These are phyloP conservation scores for Glebionis coronaria DNA, from an alignment of 129 eudicot species.

Conservation along the genomic window DNA sequence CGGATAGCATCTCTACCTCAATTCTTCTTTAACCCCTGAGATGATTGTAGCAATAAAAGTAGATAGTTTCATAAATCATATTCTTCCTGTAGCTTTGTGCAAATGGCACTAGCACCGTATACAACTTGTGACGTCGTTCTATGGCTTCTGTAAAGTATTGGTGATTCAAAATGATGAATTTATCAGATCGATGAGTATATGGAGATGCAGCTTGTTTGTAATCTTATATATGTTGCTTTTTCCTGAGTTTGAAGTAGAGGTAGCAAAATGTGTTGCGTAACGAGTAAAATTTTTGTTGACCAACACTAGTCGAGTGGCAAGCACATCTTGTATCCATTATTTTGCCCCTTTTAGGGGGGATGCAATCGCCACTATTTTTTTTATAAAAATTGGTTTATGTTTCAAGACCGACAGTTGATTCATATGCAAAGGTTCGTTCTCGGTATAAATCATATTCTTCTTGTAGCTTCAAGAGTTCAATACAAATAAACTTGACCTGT, in stretches of 20 bases:
- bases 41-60: constrained; percentile 52
- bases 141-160: constrained; percentile 18
- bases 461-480: too few species aligned
- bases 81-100: constrained; percentile 8
- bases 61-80: constrained; percentile 25
- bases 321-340: too few species aligned
- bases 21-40: constrained; percentile 57
- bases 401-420: too few species aligned
- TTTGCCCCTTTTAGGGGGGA: too few species aligned
- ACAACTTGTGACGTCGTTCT: constrained; percentile 3
- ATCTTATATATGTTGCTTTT: constrained; percentile 17
- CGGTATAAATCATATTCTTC: too few species aligned
- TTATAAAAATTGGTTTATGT: too few species aligned
- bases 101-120: background rate
- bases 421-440: too few species aligned
- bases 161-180: background rate
- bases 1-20: constrained; percentile 81
- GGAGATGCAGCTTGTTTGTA: constrained; percentile 26
- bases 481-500: too few species aligned
- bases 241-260: constrained; percentile 10
- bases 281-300: too few species aligned
- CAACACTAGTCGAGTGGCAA: too few species aligned
- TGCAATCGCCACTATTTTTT: too few species aligned
- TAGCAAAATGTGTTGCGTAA: too few species aligned
- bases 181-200: constrained; percentile 8